phyloP scores from a whole-genome alignment of 2,329 filamentous ascomycete genomes.

The Pseudogymnoascus sp. region DNA sequence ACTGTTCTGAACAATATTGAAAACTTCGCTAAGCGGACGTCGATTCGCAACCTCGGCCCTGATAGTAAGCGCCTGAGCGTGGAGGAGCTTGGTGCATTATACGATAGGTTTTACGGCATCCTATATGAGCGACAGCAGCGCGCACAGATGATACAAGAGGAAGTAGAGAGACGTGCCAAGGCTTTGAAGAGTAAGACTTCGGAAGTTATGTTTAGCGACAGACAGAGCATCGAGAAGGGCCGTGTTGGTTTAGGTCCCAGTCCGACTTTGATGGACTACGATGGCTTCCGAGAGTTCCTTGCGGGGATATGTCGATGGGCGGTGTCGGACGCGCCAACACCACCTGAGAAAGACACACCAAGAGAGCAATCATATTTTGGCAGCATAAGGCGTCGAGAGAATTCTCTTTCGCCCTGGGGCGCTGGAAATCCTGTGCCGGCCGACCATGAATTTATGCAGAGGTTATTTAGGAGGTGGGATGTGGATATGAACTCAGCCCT shows the following conservation, averaged over 20 bases:
- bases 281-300: slow-evolving; percentile 89
- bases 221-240: slow-evolving; percentile 65
- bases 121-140: slow-evolving; percentile 88
- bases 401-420: slow-evolving; percentile 44
- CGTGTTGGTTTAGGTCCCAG: slow-evolving; percentile 83
- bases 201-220: slow-evolving; percentile 36
- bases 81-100: slow-evolving; percentile 81
- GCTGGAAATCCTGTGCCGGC: slow-evolving; percentile 60
- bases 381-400: slow-evolving; percentile 37
- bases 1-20: slow-evolving; percentile 93
- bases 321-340: slow-evolving; percentile 73
- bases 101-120: slow-evolving; percentile 88
- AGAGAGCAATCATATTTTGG: slow-evolving; percentile 53
- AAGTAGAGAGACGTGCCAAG: slow-evolving; percentile 59
- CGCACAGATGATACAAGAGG: slow-evolving; percentile 67
- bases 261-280: slow-evolving; percentile 92
- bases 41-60: slow-evolving; percentile 87
- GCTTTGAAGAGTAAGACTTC: slow-evolving; percentile 48
- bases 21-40: slow-evolving; percentile 92
- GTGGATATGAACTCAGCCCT: slow-evolving; percentile 67
- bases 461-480: slow-evolving; percentile 86
- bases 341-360: slow-evolving; percentile 39
- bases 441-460: slow-evolving; percentile 88
- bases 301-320: slow-evolving; percentile 89
- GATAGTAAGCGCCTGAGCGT: slow-evolving; percentile 86